Evolutionary conservation across 2,329 filamentous ascomycete species (phyloP), one percentile per base, ranked within the genome.

Genomic region (Cladophialophora carrionii): DNA sequence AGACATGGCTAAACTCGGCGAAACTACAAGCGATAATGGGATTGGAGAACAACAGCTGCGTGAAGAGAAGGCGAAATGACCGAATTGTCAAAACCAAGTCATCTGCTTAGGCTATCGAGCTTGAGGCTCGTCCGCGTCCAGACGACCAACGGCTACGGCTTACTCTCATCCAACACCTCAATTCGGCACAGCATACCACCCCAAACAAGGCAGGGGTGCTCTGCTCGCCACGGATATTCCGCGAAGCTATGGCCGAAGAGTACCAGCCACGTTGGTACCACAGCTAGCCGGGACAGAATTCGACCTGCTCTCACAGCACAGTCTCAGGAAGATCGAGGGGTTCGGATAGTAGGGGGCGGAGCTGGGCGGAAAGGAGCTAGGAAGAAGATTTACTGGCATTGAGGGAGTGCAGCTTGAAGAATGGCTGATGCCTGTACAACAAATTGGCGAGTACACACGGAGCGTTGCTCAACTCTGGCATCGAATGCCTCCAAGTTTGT

Each of bases 1-100:
- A 37, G 62, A 65, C 29, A 60, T 60, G 60, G 56, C 62, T 1
- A 54, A 58, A 34, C 12, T 49, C 7, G 31, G 10, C 8, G 20
- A 58, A 6, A 29, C 7, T 32, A n/a, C 41, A 49, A 62, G 48
- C 17, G 41, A 31, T 31, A n/a, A 53, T 17, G 43, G 8, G 41
- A 26, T 34, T 41, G 48, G 26, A 26, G 48, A 51, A 29, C 48
- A 51, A 29, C 48, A 20, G 3, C 22, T 51, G 10, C 22, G 22
- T 24, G 48, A 51, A 51, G 48, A 24, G 48, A 51, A 51, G 9
- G 48, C 20, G 48, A 51, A 51, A 55, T 34, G 29, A 32, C 31
- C 31, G 20, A n/a, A 31, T 26, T 34, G 43, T 7, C 10, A 20
- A 49, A 4, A 43, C 1, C 37, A 43, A n/a, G 37, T 6, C 37